Evolutionary conservation across 1,284 basidiomycete genomes (phyloP).

Genomic region (Malassezia dermatis): DNA sequence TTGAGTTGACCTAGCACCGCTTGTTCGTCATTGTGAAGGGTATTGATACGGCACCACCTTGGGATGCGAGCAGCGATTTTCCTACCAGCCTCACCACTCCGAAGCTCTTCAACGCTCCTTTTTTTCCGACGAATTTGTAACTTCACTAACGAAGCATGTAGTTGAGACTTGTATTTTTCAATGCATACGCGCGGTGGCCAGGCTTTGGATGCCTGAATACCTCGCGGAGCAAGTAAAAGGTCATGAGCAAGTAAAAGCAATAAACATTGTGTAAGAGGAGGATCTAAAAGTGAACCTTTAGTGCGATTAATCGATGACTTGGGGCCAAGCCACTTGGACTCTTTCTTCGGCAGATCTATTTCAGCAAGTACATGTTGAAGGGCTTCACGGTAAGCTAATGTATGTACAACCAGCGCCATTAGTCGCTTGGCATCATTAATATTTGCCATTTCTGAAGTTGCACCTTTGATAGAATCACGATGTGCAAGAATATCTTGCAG

Average conservation of each 20-base stretch:
- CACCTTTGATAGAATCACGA: conserved; percentile 34
- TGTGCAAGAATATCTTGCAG: conserved; percentile 27
- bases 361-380: conserved; percentile 21
- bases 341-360: conserved; percentile 18
- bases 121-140: conserved; percentile 58
- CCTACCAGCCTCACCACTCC: conserved; percentile 23
- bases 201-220: conserved; percentile 30
- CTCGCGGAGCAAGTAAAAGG: conserved; percentile 29
- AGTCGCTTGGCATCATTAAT: conserved; percentile 28
- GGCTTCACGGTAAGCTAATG: conserved; percentile 25
- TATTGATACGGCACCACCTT: conserved; percentile 41
- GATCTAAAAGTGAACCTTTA: not conserved
- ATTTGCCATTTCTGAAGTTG: conserved; percentile 16
- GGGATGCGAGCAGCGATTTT: conserved; percentile 27
- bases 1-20: conserved; percentile 58
- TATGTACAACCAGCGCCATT: conserved; percentile 33
- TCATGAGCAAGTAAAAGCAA: conserved; percentile 40
- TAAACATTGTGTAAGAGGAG: conserved; percentile 16
- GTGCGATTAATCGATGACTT: not conserved
- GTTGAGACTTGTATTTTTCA: conserved; percentile 69
- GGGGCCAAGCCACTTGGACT: conserved; percentile 21
- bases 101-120: conserved; percentile 25
- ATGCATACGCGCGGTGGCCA: conserved; percentile 36
- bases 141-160: conserved; percentile 71
- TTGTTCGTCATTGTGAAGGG: conserved; percentile 10